Conservation (phyloP, 352 stramenopile genomes). For the Plasmopara viticola region DNA sequence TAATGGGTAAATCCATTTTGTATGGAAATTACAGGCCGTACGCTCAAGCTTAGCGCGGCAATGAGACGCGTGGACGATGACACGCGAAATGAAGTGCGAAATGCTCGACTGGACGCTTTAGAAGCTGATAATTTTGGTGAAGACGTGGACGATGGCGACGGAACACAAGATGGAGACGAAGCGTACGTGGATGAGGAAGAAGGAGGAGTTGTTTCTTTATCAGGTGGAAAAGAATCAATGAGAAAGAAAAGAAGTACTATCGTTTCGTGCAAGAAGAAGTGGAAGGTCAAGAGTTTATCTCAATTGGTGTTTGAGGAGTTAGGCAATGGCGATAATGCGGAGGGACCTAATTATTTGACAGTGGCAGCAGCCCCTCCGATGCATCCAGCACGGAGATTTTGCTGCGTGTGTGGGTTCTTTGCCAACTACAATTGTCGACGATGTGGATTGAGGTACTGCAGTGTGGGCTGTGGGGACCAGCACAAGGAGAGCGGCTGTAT, state of each 20-base stretch:
- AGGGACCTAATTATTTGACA: slow-evolving; percentile 62
- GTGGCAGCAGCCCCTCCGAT: slow-evolving; percentile 52
- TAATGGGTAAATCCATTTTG: slow-evolving; percentile 9
- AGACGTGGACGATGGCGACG: slow-evolving; percentile 49
- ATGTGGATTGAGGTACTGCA: slow-evolving; percentile 57
- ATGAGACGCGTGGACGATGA: slow-evolving; percentile 82
- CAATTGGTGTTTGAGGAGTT: slow-evolving; percentile 86
- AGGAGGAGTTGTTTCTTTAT: slow-evolving; percentile 4
- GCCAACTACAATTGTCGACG: slow-evolving; percentile 70
- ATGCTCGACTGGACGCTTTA: slow-evolving; percentile 80
- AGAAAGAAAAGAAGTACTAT: slow-evolving; percentile 37
- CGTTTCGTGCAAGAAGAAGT: slow-evolving; percentile 28
- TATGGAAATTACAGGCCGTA: slow-evolving; percentile 38
- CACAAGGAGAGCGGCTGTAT: slow-evolving; percentile 88
- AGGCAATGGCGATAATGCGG: slow-evolving; percentile 16
- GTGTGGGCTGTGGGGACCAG: slow-evolving; percentile 75
- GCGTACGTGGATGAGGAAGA: slow-evolving; percentile 70
- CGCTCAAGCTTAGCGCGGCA: slow-evolving; percentile 68
- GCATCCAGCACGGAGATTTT: slow-evolving; percentile 72
- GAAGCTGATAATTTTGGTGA: slow-evolving; percentile 87
- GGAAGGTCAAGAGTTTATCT: slow-evolving; percentile 85
- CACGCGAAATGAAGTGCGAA: slow-evolving; percentile 74
- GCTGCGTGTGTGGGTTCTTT: slow-evolving; percentile 81
- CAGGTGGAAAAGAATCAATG: slow-evolving; percentile 7
- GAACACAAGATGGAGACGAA: slow-evolving; percentile 32